Percentiles rank a stretch among this genome's conserved stretches.
These are phyloP conservation scores for Acanthamoeba lenticulata DNA, from an alignment of 208 protist genomes.

Conservation along the genomic window DNA sequence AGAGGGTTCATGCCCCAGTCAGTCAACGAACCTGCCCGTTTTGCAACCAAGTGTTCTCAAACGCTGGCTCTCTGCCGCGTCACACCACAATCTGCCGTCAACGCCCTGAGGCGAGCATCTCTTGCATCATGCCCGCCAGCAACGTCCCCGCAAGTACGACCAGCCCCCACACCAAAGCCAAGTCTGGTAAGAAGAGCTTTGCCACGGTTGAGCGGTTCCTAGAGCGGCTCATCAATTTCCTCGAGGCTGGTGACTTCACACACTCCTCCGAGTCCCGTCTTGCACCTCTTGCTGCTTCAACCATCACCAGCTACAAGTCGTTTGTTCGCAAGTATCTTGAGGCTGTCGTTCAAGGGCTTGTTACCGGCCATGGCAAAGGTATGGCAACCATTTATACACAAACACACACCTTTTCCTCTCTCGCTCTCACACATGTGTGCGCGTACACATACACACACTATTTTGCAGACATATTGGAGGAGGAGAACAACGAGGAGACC, in stretches of 20 bases:
- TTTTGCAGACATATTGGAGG: no score
- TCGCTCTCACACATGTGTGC: no score
- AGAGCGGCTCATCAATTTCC: not conserved
- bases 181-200: not conserved
- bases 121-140: not conserved
- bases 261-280: not conserved
- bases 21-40: not conserved
- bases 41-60: not conserved
- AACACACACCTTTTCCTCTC: no score
- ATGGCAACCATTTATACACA: not conserved
- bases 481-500: no score
- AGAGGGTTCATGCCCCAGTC: not conserved
- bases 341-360: not conserved
- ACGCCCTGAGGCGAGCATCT: not conserved
- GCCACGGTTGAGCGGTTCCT: not conserved
- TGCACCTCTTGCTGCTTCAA: not conserved
- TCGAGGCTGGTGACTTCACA: not conserved
- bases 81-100: not conserved
- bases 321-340: not conserved
- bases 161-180: not conserved
- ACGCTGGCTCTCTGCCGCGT: not conserved
- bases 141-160: not conserved
- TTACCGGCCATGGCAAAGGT: not conserved
- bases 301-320: not conserved
- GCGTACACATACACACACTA: no score